A percentile compares a stretch with the other conserved stretches of the same genome.
These are phyloP conservation scores for Pythium utonaiense DNA, from an alignment of 352 stramenopile species.

Conservation along the genomic window DNA sequence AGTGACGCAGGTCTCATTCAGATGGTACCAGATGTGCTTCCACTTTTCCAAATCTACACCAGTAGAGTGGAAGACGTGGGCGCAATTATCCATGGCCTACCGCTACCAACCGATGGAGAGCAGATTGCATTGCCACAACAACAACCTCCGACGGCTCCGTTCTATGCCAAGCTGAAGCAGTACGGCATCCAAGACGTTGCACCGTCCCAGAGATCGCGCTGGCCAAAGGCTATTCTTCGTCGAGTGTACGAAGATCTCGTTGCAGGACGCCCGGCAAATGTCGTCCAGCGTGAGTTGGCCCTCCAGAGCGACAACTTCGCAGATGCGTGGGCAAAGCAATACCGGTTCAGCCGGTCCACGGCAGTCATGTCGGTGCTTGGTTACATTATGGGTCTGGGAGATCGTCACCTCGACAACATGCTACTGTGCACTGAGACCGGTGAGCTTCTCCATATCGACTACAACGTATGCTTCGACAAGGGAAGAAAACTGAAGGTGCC, in stretches of 20 bases:
- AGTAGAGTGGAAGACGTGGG: conserved; percentile 32
- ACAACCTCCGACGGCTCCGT: conserved; percentile 61
- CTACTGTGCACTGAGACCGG: conserved; percentile 74
- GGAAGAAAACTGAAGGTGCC: conserved; percentile 83
- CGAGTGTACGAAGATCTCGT: conserved; percentile 71
- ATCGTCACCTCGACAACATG: conserved; percentile 92
- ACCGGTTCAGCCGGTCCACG: conserved; percentile 61
- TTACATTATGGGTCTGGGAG: conserved; percentile 87
- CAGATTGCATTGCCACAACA: conserved; percentile 14
- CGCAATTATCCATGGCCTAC: background rate
- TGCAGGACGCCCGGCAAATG: conserved; percentile 51
- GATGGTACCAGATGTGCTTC: conserved; percentile 78
- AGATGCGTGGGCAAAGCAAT: conserved; percentile 57
- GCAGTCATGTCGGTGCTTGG: conserved; percentile 88
- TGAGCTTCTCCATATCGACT: conserved; percentile 91
- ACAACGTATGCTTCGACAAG: conserved; percentile 92
- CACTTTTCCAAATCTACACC: conserved; percentile 81
- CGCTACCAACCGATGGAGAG: conserved; percentile 2
- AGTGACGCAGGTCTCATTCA: conserved; percentile 82
- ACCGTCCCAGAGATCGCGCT: conserved; percentile 61
- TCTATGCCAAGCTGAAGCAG: conserved; percentile 82
- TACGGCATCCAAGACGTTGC: conserved; percentile 67
- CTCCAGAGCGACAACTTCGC: conserved; percentile 49
- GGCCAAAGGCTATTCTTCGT: conserved; percentile 55
- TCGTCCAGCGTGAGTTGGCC: conserved; percentile 65